phyloP scores from a whole-genome alignment of 345 rosid species.

The Kernera saxatilis region DNA sequence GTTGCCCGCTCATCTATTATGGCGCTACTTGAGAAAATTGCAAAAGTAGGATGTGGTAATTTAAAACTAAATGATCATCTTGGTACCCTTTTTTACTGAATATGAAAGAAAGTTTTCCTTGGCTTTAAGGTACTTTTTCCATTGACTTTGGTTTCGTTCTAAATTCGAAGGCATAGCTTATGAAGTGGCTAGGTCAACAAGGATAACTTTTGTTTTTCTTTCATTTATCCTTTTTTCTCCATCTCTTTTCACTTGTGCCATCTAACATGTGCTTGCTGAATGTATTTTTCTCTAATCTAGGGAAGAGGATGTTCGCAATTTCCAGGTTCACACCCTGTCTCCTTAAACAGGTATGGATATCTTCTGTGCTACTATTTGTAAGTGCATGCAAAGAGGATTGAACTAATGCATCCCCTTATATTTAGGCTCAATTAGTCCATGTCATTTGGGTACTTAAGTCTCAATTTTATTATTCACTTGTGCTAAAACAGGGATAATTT shows the following conservation, averaged over 20 bases:
- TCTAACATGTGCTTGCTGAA: constrained; percentile 4
- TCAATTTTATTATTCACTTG: not conserved
- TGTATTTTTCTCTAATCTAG: constrained; percentile 37
- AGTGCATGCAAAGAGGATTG: constrained; percentile 1
- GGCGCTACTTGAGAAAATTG: not conserved
- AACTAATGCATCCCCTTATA: not conserved
- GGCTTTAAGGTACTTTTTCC: not conserved
- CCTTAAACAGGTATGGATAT: constrained; percentile 59
- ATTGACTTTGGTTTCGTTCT: not conserved
- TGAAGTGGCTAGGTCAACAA: not conserved
- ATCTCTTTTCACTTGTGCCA: not conserved
- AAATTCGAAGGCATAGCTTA: not conserved
- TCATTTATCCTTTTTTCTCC: not conserved
- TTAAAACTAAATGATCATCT: not conserved
- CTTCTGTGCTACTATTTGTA: not conserved
- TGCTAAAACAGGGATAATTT: constrained; percentile 71
- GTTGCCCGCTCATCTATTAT: not conserved
- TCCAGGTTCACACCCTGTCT: constrained; percentile 89
- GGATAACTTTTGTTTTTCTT: not conserved
- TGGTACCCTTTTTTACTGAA: not conserved
- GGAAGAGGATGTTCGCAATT: constrained; percentile 60
- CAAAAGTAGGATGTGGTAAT: constrained; percentile 2
- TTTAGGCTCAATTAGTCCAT: not conserved
- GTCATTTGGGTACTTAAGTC: not conserved
- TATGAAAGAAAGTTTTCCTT: not conserved